Evolutionary conservation across 257 asterid species (phyloP).

Genomic region (Plantago elongata): DNA sequence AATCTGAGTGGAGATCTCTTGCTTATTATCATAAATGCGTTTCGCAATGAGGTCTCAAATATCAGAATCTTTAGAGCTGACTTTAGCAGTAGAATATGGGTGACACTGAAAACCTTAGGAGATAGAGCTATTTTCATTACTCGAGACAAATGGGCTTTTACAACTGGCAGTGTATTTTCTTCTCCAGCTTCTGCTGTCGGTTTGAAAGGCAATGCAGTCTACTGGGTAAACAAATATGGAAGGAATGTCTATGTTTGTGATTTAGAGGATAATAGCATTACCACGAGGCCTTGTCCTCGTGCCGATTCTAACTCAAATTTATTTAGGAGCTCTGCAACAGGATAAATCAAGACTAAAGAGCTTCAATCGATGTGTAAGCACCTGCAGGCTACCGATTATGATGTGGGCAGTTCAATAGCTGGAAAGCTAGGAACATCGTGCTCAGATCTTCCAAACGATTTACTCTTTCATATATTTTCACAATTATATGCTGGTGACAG

Average conservation of each 20-base stretch:
- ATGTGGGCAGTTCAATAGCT: not conserved
- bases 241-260: not conserved
- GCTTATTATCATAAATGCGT: not conserved
- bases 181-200: not conserved
- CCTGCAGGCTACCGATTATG: not conserved
- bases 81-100: not conserved
- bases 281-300: not conserved
- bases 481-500: slow-evolving; percentile 6
- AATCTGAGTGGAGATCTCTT: not conserved
- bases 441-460: not conserved
- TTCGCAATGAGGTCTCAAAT: not conserved
- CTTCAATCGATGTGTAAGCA: not conserved
- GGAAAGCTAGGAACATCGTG: not conserved
- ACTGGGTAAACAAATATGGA: not conserved
- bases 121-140: not conserved
- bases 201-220: slow-evolving; percentile 1
- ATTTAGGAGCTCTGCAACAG: not conserved
- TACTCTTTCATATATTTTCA: not conserved
- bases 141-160: too few relatives aligned
- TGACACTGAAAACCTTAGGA: not conserved
- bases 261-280: not conserved
- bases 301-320: not conserved
- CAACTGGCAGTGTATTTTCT: not conserved
- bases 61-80: not conserved
- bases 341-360: not conserved